Conservation (phyloP, 2,329 filamentous ascomycete species). For the Aureobasidium sp. region DNA sequence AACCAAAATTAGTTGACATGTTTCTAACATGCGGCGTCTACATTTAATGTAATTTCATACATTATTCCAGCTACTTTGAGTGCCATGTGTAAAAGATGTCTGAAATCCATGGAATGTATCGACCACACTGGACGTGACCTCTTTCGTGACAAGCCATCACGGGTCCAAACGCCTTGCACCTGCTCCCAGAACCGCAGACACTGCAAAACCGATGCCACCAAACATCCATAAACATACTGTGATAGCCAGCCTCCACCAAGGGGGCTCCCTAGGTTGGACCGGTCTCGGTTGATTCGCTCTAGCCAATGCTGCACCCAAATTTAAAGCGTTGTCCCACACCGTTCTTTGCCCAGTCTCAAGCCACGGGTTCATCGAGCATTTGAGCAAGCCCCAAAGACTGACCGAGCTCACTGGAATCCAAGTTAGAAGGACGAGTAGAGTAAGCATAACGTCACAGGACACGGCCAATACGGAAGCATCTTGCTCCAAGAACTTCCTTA, state of each 20-base stretch:
- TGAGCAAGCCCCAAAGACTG: neutral
- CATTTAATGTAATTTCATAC: too few relatives aligned
- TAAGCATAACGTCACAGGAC: slow-evolving; percentile 42
- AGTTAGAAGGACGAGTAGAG: neutral
- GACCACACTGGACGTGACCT: too few relatives aligned
- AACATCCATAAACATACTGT: neutral
- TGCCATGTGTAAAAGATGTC: too few relatives aligned
- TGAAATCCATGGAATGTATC: too few relatives aligned
- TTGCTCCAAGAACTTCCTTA: slow-evolving; percentile 16
- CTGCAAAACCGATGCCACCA: slow-evolving; percentile 8
- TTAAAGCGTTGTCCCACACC: neutral
- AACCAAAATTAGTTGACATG: too few relatives aligned
- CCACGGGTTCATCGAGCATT: neutral
- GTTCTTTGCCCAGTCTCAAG: neutral
- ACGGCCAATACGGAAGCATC: slow-evolving; percentile 51
- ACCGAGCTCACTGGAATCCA: neutral
- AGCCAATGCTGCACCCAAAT: neutral
- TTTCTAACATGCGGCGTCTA: too few relatives aligned
- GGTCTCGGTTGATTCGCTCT: neutral
- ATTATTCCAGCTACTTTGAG: too few relatives aligned
- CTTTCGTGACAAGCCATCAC: too few relatives aligned
- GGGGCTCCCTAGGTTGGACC: neutral
- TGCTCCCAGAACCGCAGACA: slow-evolving; percentile 3
- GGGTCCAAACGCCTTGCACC: neutral
- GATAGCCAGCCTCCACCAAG: neutral